Evolutionary conservation across 805 yeast species (phyloP).

Genomic region (Cyberlindnera xylosilytica): DNA sequence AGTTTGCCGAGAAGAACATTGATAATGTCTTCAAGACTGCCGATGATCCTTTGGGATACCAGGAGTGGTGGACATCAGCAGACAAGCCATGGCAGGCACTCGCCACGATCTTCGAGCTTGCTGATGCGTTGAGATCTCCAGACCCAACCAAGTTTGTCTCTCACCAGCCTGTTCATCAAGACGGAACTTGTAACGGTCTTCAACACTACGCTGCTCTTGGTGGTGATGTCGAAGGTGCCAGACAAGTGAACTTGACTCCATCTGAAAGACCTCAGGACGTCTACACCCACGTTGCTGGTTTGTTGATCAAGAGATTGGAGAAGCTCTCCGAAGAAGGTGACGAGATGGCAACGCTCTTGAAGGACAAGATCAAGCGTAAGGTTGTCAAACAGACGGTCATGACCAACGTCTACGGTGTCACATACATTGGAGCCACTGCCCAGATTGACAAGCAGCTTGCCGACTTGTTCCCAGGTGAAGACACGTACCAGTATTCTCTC

Average conservation of each 20-base stretch:
- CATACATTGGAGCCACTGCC: slow-evolving; percentile 86
- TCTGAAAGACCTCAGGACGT: slow-evolving; percentile 75
- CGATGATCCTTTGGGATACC: slow-evolving; percentile 52
- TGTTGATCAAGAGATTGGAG: slow-evolving; percentile 55
- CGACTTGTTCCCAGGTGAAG: slow-evolving; percentile 50
- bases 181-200: slow-evolving; percentile 83
- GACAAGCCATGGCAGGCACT: slow-evolving; percentile 85
- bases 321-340: slow-evolving; percentile 52
- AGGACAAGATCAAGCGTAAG: slow-evolving; percentile 72
- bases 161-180: slow-evolving; percentile 79
- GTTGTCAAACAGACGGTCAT: slow-evolving; percentile 95
- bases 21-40: slow-evolving; percentile 57
- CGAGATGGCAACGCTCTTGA: slow-evolving; percentile 42
- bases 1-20: slow-evolving; percentile 55
- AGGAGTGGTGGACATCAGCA: slow-evolving; percentile 67
- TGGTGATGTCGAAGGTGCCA: slow-evolving; percentile 81
- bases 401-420: slow-evolving; percentile 98
- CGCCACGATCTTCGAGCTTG: slow-evolving; percentile 64
- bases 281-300: slow-evolving; percentile 63
- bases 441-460: slow-evolving; percentile 81
- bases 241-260: slow-evolving; percentile 72
- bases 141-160: slow-evolving; percentile 67
- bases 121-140: slow-evolving; percentile 54
- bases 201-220: slow-evolving; percentile 88
- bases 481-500: slow-evolving; percentile 46